Evolutionary conservation across 2,329 filamentous ascomycete genomes (phyloP), one percentile per base, ranked within the genome.

Genomic region (Fusarium continuum): DNA sequence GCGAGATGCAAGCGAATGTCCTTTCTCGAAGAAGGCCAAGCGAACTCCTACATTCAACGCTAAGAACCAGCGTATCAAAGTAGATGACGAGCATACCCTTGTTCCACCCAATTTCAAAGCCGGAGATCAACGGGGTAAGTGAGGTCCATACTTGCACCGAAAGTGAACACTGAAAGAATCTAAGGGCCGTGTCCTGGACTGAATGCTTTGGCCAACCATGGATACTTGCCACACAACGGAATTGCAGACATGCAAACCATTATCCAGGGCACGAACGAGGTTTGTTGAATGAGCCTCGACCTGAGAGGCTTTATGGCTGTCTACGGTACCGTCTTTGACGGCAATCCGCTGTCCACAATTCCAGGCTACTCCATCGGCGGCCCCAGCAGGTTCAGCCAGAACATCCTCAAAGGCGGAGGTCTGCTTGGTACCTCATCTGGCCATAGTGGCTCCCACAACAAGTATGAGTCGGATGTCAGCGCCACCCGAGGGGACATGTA

Each of bases 361-460:
- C 81, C 77, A 2, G 77, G 80, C 4, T 84, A 82, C 71, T 85
- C 82, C 2, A 85, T 85, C 32, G 82, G 82, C 9, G 80, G 80
- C 8, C 72, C 74, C 5, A 73, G 76, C 25, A 59, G 70, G 8
- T 68, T 72, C 20, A 73, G 76, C 9, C 73, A 77, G 46, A 80
- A 80, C 44, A 70, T 82, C 3, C 70, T 83, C 1, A 72, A 75
- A 19, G 81, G 82, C 3, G 50, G 34, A 3, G 57, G 59, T 4
- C 11, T 62, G 2, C 57, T 62, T 1, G 54, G 52, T 2, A 57
- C 54, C 3, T 52, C 54, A 5, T 50, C 44, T 17, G 64, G 64
- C 5, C 74, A 85, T 3, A 76, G 76, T 14, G 80, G 80, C 16
- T 80, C 80, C 3, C 84, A 87, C 68, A 85, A 85, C 67, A 81